Evolutionary conservation across 176 grass and related monocot species (phyloP).

Genomic region (Bonia amplexicaulis): DNA sequence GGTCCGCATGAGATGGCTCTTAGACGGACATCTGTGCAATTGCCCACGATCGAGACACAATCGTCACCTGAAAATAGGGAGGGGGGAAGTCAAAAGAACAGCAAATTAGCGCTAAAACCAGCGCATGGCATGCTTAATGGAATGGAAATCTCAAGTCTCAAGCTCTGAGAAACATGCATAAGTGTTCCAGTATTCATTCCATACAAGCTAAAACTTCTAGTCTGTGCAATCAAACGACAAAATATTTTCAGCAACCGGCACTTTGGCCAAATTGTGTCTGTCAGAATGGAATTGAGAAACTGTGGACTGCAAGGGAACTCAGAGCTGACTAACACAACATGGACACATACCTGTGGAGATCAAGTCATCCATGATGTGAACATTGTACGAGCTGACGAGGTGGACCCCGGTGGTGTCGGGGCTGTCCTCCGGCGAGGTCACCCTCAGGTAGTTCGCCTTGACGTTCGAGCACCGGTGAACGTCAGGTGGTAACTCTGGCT

Average conservation of each 20-base stretch:
- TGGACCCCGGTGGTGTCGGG: conserved; percentile 67
- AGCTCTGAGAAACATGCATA: no score
- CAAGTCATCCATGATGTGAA: conserved; percentile 42
- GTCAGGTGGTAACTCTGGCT: conserved; percentile 60
- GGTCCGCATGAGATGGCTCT: conserved; percentile 62
- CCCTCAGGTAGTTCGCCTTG: conserved; percentile 37
- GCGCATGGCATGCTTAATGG: neutral
- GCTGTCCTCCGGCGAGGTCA: conserved; percentile 72
- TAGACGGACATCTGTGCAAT: conserved; percentile 53
- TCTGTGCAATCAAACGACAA: neutral
- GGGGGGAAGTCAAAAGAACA: neutral
- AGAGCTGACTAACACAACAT: neutral
- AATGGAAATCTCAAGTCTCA: neutral
- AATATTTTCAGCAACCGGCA: neutral
- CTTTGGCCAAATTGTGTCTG: neutral
- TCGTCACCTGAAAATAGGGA: conserved; percentile 53
- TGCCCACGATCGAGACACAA: conserved; percentile 69
- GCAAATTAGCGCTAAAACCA: neutral
- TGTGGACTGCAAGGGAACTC: neutral
- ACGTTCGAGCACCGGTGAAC: conserved; percentile 56
- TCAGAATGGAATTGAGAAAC: neutral
- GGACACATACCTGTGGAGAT: conserved; percentile 43
- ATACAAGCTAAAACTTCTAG: neutral
- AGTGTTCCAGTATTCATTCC: neutral
- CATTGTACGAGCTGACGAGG: conserved; percentile 46